phyloP scores from a whole-genome alignment of 2,329 filamentous ascomycete genomes.

The Colletotrichum lini region DNA sequence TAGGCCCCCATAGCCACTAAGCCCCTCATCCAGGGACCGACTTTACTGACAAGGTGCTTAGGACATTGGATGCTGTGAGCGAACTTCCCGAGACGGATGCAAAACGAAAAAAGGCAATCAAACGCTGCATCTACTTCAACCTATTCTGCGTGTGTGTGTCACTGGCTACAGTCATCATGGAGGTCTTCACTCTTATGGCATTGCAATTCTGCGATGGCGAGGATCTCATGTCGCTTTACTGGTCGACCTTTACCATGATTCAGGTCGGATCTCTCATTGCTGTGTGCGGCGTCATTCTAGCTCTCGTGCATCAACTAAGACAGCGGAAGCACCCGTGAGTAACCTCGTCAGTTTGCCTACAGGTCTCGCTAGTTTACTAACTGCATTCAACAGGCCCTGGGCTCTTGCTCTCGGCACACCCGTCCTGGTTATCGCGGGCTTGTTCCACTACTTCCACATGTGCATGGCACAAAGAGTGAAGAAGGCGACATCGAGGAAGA shows the following conservation, averaged over 20 bases:
- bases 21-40: background rate
- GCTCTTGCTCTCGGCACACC: conserved; percentile 72
- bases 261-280: conserved; percentile 72
- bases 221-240: conserved; percentile 72
- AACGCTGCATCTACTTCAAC: conserved; percentile 59
- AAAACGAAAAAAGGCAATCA: conserved; percentile 55
- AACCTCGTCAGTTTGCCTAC: background rate
- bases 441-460: conserved; percentile 64
- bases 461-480: conserved; percentile 55
- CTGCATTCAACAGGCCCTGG: conserved; percentile 60
- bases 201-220: conserved; percentile 73
- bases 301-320: conserved; percentile 64
- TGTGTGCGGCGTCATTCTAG: conserved; percentile 69
- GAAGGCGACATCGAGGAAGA: conserved; percentile 47
- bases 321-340: conserved; percentile 67
- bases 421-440: conserved; percentile 70
- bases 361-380: conserved; percentile 24
- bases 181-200: conserved; percentile 67
- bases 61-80: conserved; percentile 55
- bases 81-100: conserved; percentile 50
- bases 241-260: conserved; percentile 73
- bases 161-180: conserved; percentile 64
- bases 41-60: conserved; percentile 35
- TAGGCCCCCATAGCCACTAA: conserved; percentile 45
- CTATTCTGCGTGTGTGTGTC: conserved; percentile 61